These are phyloP conservation scores for Trypanosoma lewisi DNA, from an alignment of 208 protist species.

Conservation along the genomic window DNA sequence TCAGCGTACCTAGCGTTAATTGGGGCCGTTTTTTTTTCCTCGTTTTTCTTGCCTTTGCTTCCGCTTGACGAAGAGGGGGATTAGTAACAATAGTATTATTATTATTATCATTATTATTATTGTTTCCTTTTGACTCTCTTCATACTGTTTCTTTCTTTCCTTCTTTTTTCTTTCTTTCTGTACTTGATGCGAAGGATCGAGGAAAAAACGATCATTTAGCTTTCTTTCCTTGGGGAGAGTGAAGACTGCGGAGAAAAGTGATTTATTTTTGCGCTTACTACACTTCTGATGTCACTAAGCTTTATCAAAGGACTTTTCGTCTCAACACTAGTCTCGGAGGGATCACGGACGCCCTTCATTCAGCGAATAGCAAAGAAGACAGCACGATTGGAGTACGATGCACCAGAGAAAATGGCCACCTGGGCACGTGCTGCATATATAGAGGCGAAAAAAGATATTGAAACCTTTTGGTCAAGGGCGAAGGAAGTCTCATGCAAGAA, in stretches of 20 bases:
- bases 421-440: slow-evolving; percentile 50
- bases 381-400: slow-evolving; percentile 35
- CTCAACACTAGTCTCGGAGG: slow-evolving; percentile 26
- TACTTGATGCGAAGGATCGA: slow-evolving; percentile 2
- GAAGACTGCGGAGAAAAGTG: not conserved
- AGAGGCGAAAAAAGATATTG: slow-evolving; percentile 56
- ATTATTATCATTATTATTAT: no score
- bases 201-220: not conserved
- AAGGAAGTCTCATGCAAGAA: not conserved
- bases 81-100: no score
- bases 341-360: slow-evolving; percentile 36
- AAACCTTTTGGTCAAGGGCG: slow-evolving; percentile 15
- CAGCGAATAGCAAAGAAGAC: slow-evolving; percentile 47
- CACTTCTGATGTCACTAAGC: not conserved
- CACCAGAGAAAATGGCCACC: slow-evolving; percentile 41
- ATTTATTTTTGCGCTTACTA: slow-evolving; percentile 1
- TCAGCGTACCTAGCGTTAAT: no score
- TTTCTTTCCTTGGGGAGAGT: not conserved
- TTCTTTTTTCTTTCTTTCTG: slow-evolving; percentile 11
- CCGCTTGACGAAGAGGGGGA: no score
- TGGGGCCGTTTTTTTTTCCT: no score
- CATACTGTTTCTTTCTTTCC: not conserved
- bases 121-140: not conserved
- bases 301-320: slow-evolving; percentile 15
- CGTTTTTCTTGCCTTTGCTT: no score